Conservation (phyloP, 2,329 filamentous ascomycete genomes). For the Lanzia echinophila region DNA sequence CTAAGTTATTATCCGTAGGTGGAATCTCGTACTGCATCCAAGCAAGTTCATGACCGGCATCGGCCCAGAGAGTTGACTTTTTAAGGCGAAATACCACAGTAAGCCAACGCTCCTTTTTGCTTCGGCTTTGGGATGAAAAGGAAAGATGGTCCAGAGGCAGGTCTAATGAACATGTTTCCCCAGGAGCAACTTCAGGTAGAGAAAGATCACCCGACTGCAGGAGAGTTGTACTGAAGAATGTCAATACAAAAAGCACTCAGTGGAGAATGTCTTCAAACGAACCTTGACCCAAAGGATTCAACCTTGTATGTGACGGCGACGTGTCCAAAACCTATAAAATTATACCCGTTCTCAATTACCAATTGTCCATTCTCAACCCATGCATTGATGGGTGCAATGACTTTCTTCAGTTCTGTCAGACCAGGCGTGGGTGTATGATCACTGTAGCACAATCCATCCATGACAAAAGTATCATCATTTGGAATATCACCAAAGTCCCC, state of each 20-base stretch:
- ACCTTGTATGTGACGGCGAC: slow-evolving; percentile 40
- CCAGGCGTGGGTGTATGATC: slow-evolving; percentile 51
- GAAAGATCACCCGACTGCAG: slow-evolving; percentile 34
- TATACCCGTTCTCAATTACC: slow-evolving; percentile 40
- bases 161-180: not conserved
- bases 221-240: slow-evolving; percentile 18
- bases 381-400: slow-evolving; percentile 47
- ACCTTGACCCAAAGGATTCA: slow-evolving; percentile 38
- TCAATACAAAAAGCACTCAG: slow-evolving; percentile 1
- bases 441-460: slow-evolving; percentile 52
- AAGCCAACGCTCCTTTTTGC: slow-evolving; percentile 11
- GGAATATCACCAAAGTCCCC: slow-evolving; percentile 56
- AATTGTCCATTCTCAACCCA: slow-evolving; percentile 33
- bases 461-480: slow-evolving; percentile 55
- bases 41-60: slow-evolving; percentile 46
- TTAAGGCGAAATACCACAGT: slow-evolving; percentile 34
- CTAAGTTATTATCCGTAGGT: slow-evolving; percentile 1
- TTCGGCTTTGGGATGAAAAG: slow-evolving; percentile 9
- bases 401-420: slow-evolving; percentile 50
- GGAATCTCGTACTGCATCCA: slow-evolving; percentile 39
- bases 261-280: slow-evolving; percentile 20
- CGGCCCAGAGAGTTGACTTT: slow-evolving; percentile 43
- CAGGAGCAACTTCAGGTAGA: slow-evolving; percentile 36
- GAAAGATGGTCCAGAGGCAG: no score
- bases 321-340: slow-evolving; percentile 46